Conservation (phyloP, 1,284 basidiomycete species). For the Cystobasidium slooffiae region DNA sequence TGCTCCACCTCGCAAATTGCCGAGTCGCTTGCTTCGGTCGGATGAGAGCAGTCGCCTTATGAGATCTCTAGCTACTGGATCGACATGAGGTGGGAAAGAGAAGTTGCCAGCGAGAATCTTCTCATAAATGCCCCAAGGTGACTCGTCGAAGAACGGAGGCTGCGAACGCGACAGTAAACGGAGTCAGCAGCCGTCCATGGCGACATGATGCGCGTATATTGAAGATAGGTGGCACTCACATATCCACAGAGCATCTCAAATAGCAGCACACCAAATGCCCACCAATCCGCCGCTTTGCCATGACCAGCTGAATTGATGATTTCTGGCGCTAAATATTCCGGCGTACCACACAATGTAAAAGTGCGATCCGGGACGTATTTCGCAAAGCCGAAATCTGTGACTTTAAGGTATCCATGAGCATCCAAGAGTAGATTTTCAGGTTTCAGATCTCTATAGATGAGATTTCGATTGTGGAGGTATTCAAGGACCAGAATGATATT, state of each 20-base stretch:
- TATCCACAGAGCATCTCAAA: slow-evolving; percentile 59
- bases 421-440: slow-evolving; percentile 62
- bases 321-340: slow-evolving; percentile 60
- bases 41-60: slow-evolving; percentile 50
- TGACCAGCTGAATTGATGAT: slow-evolving; percentile 60
- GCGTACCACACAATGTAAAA: slow-evolving; percentile 60
- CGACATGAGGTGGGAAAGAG: slow-evolving; percentile 50
- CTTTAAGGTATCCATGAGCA: slow-evolving; percentile 53
- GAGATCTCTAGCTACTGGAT: slow-evolving; percentile 51
- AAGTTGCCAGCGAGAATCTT: slow-evolving; percentile 52
- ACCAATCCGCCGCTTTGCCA: slow-evolving; percentile 62
- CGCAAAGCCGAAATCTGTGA: slow-evolving; percentile 63
- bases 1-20: slow-evolving; percentile 53
- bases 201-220: background rate
- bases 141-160: slow-evolving; percentile 53
- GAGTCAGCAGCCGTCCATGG: background rate
- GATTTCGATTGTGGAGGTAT: slow-evolving; percentile 60
- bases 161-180: slow-evolving; percentile 1
- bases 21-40: slow-evolving; percentile 53
- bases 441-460: slow-evolving; percentile 63
- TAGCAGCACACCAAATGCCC: slow-evolving; percentile 61
- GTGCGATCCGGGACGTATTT: slow-evolving; percentile 60
- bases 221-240: slow-evolving; percentile 10
- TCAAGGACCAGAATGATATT: slow-evolving; percentile 62
- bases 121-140: slow-evolving; percentile 53